Base-by-base conservation (phyloP, 352 stramenopile genomes). In the Phytophthora macrochlamydospora region DNA sequence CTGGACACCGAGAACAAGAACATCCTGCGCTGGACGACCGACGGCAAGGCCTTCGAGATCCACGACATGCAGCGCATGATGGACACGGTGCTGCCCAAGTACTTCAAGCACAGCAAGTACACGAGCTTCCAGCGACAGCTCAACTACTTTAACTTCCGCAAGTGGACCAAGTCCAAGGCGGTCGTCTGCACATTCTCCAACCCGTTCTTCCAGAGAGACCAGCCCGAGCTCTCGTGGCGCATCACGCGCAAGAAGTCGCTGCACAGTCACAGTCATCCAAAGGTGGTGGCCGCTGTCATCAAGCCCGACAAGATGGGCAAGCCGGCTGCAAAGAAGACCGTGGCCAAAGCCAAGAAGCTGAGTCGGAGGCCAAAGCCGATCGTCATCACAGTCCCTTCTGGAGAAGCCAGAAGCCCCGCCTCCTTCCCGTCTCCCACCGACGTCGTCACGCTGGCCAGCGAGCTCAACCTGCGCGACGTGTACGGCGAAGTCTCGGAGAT, bases 41-140 rank as follows among this genome's bases (percentile, higher is more conserved):
- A 93, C 56, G 79, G 76, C 46, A 68, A 62, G 33, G 75, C 79
- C 13, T 91, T 92, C 42, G 79, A 91, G 54, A 92, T 92, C 60
- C 73, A 85, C 66, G 81, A 93, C 76, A 84, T 90, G 76, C 59
- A 67, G 37, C 62, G 65, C 46, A 88, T 97, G 61, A 92, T 94
- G 76, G 61, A 76, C 18, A 76, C 77, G 51, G 80, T 97, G 59
- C 77, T 98, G 31, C 92, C 94, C 46, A 91, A 93, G 66, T 98
- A 98, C 76, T 98, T 98, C 67, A 98, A 97, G 66, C 94, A 98
- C 67, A 59, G 78, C 67, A 97, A 94, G 65, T 98, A 98, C 81
- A 92, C 94, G 50, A 97, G 90, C 45, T 95, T 98, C 62, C 90
- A 97, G 64, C 87, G 94, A 12, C 92, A 98, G 64, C 83, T 98